Percentiles rank a stretch among this genome's conserved stretches.
These are phyloP conservation scores for Pelargonium fulgidum DNA, from an alignment of 441 rosid genomes.

Conservation along the genomic window DNA sequence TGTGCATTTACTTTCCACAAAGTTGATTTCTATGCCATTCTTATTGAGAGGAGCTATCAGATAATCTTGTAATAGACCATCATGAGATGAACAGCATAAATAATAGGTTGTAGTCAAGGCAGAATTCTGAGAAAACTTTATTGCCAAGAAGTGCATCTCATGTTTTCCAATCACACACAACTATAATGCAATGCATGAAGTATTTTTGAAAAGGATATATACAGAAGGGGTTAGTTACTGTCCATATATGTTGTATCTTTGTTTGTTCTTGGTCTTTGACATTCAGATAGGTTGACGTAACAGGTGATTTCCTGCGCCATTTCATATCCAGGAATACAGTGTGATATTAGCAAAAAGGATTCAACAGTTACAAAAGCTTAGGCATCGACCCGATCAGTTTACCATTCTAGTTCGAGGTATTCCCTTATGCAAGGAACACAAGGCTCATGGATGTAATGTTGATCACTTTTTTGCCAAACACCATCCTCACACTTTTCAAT, in stretches of 20 bases:
- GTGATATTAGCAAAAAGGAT: slow-evolving; percentile 56
- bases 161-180: too few relatives aligned
- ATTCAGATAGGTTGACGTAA: slow-evolving; percentile 24
- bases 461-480: slow-evolving; percentile 75
- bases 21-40: background rate
- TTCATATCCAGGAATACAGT: slow-evolving; percentile 60
- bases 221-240: too few relatives aligned
- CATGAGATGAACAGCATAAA: background rate
- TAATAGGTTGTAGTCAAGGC: background rate
- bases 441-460: slow-evolving; percentile 51
- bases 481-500: slow-evolving; percentile 52
- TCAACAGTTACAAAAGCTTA: slow-evolving; percentile 39
- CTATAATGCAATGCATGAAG: too few relatives aligned
- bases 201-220: too few relatives aligned
- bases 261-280: slow-evolving; percentile 13
- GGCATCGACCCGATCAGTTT: slow-evolving; percentile 69
- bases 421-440: slow-evolving; percentile 59
- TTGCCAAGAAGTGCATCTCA: background rate
- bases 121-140: background rate
- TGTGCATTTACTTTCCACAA: background rate
- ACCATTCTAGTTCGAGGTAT: slow-evolving; percentile 67
- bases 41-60: background rate
- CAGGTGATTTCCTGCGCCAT: slow-evolving; percentile 30
- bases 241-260: background rate
- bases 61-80: background rate